Evolutionary conservation across 169 alveolate species (phyloP).

Genomic region (Haemoproteus tartakovskyi): DNA sequence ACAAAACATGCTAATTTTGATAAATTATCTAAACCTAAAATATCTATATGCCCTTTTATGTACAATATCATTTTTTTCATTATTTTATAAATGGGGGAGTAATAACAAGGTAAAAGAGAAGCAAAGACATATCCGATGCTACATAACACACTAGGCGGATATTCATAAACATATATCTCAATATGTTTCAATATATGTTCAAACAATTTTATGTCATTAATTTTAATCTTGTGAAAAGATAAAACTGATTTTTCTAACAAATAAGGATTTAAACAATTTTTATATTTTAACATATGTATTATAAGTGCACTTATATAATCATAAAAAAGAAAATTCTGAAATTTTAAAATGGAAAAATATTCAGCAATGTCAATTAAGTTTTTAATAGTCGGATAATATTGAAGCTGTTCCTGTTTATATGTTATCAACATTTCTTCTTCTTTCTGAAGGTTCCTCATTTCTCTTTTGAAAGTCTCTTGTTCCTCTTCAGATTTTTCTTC

Average conservation of each 20-base stretch:
- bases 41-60: neutral
- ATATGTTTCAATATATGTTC: slow-evolving; percentile 58
- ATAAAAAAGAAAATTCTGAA: slow-evolving; percentile 60
- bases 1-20: slow-evolving; percentile 65
- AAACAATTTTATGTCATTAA: slow-evolving; percentile 73
- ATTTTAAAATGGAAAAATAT: slow-evolving; percentile 68
- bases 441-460: neutral
- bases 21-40: slow-evolving; percentile 23
- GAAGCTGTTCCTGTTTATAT: slow-evolving; percentile 58
- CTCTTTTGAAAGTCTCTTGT: neutral
- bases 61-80: slow-evolving; percentile 48
- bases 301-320: slow-evolving; percentile 60
- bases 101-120: slow-evolving; percentile 33
- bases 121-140: slow-evolving; percentile 25
- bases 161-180: slow-evolving; percentile 20
- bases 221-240: slow-evolving; percentile 65
- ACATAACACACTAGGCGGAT: slow-evolving; percentile 57
- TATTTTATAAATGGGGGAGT: slow-evolving; percentile 51
- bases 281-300: slow-evolving; percentile 31
- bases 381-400: slow-evolving; percentile 27
- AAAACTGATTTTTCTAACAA: slow-evolving; percentile 41
- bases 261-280: slow-evolving; percentile 55
- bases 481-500: too few relatives aligned
- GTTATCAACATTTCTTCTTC: slow-evolving; percentile 14
- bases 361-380: slow-evolving; percentile 43